Evolutionary conservation across 352 stramenopile species (phyloP).

Genomic region (Pythium aristosporum): DNA sequence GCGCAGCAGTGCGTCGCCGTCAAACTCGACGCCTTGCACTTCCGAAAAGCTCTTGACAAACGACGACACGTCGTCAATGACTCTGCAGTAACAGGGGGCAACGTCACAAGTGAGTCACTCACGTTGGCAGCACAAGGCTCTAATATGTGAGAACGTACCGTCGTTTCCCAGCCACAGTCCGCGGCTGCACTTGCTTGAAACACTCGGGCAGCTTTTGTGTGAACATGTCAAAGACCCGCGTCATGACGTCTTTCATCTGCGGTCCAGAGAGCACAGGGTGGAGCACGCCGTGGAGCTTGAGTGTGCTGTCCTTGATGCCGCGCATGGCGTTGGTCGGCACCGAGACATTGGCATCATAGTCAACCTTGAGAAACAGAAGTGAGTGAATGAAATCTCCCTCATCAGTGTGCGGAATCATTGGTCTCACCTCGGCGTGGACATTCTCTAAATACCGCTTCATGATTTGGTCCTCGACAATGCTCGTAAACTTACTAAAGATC

Average conservation of each 20-base stretch:
- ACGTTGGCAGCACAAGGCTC: background rate
- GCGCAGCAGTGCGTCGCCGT: slow-evolving; percentile 55
- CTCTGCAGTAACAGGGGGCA: slow-evolving; percentile 28
- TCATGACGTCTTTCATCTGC: slow-evolving; percentile 96
- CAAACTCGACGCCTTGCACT: slow-evolving; percentile 65
- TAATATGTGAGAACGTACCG: slow-evolving; percentile 34
- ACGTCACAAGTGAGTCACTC: background rate
- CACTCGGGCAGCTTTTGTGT: slow-evolving; percentile 87
- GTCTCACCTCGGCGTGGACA: slow-evolving; percentile 51
- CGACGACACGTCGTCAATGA: slow-evolving; percentile 68
- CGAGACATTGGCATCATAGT: slow-evolving; percentile 67
- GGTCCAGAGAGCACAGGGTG: slow-evolving; percentile 90
- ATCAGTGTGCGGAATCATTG: no score
- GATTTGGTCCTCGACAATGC: slow-evolving; percentile 96
- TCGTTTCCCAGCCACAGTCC: slow-evolving; percentile 67
- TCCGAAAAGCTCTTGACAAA: slow-evolving; percentile 79
- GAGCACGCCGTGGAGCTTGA: slow-evolving; percentile 95
- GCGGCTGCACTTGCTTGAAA: slow-evolving; percentile 84
- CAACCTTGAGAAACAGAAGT: slow-evolving; percentile 38
- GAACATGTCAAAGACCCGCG: slow-evolving; percentile 87
- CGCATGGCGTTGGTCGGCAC: slow-evolving; percentile 86
- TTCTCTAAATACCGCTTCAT: slow-evolving; percentile 91
- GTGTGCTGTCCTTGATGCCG: slow-evolving; percentile 93
- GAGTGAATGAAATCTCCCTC: background rate
- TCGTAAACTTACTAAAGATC: slow-evolving; percentile 97